Evolutionary conservation across 768 basidiomycete species (phyloP).

Genomic region (Stropharia rugosoannulata): DNA sequence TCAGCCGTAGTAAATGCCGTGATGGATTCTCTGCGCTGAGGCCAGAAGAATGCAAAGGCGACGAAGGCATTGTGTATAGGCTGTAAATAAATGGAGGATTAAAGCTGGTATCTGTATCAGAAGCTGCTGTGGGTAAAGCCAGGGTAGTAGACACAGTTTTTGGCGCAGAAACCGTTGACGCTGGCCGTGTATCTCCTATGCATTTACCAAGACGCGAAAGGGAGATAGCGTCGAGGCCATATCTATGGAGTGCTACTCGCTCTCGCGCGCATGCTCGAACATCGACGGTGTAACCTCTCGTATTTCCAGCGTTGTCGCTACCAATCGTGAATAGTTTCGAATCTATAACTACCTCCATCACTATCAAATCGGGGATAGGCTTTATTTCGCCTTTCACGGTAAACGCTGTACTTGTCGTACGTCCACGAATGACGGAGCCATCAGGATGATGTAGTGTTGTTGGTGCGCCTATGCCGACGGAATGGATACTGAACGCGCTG

Average conservation of each 20-base stretch:
- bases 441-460: slow-evolving; percentile 6
- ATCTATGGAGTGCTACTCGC: background rate
- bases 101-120: slow-evolving; percentile 17
- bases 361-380: slow-evolving; percentile 65
- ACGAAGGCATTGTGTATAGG: slow-evolving; percentile 78
- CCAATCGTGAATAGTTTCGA: slow-evolving; percentile 66
- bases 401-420: slow-evolving; percentile 57
- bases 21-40: slow-evolving; percentile 50
- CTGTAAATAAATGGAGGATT: slow-evolving; percentile 55
- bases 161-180: background rate
- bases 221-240: slow-evolving; percentile 1
- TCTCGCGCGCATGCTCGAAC: slow-evolving; percentile 17
- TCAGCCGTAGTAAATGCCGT: slow-evolving; percentile 76
- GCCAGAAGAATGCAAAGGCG: slow-evolving; percentile 76
- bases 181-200: background rate
- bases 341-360: slow-evolving; percentile 80
- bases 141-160: background rate
- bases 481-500: slow-evolving; percentile 8
- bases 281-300: slow-evolving; percentile 18
- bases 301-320: slow-evolving; percentile 43
- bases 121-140: background rate
- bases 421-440: slow-evolving; percentile 25
- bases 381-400: slow-evolving; percentile 61
- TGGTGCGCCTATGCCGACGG: background rate
- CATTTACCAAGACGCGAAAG: background rate